Base-by-base conservation (phyloP, 1,139 yeast species). In the Candida glucosophila region DNA sequence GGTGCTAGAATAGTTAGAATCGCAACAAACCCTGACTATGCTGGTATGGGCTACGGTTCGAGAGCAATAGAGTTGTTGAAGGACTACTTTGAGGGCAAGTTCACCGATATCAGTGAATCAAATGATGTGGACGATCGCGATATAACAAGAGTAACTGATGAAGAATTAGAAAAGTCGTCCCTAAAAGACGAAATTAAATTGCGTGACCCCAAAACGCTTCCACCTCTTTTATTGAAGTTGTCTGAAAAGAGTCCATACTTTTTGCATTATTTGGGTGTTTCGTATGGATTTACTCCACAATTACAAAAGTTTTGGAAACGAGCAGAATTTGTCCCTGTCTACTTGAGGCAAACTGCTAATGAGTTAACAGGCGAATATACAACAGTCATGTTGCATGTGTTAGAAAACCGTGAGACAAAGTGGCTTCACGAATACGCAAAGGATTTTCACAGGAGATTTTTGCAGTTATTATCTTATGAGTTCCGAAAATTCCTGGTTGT, bases 301-400 rank as follows among this genome's bases (percentile, higher is more conserved):
- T 64, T 90, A 39, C 86, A 81, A 52, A 86, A 83, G 49, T 90
- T 90, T 58, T 90, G 99, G 99, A 85, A 79, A 51, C 75, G 76
- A 36, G 65, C 78, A 27, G 80, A 81, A 2, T 90, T 75, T 45
- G 66, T 73, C 4, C 98, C 99, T 0, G 96, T 90, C 4, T 90
- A 90, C 49, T 59, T 90, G 33, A 79, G 98, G 47, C 98, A 92
- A 55, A 90, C 98, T 11, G 76, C 96, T 10, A 92, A 90, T 46
- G 98, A 92, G 33, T 66, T 90, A 33, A 90, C 99, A 16, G 98
- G 98, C 29, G 99, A 90, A 53, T 96, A 92, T 48, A 86, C 97
- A 1, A 73, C 95, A 48, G 95, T 92, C 19, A 88, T 90, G 94
- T 52, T 92, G 28, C 77, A 76, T 37, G 79, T 81, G 2, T 63